phyloP scores from a whole-genome alignment of 1,284 basidiomycete genomes.

The Ganoderma meredithae region DNA sequence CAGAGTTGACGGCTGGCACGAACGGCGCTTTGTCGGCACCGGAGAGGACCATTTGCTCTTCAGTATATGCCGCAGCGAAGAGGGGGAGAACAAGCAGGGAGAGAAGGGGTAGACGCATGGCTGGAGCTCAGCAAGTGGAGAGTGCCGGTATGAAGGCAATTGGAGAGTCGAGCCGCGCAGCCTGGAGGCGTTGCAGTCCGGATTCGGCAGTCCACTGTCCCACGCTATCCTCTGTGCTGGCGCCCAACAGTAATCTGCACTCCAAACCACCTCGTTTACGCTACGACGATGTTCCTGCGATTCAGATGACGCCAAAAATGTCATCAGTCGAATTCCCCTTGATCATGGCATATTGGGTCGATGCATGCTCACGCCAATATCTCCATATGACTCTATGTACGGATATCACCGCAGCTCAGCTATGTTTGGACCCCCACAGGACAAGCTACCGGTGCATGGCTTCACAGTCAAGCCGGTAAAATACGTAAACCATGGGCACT shows the following conservation, averaged over 20 bases:
- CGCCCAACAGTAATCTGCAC: too few species aligned
- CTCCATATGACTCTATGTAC: not conserved
- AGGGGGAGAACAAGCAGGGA: conserved; percentile 43
- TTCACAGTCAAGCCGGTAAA: not conserved
- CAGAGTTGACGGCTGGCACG: conserved; percentile 37
- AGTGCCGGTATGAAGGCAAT: conserved; percentile 10
- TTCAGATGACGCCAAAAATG: not conserved
- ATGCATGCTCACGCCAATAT: not conserved
- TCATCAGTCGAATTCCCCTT: not conserved
- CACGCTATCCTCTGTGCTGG: not conserved
- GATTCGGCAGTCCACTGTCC: not conserved
- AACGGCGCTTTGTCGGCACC: conserved; percentile 32
- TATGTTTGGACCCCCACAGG: not conserved
- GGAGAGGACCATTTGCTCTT: conserved; percentile 43
- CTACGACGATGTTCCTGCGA: not conserved
- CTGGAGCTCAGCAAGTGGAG: conserved; percentile 6
- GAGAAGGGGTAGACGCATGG: conserved; percentile 42
- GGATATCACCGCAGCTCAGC: not conserved
- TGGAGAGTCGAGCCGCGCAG: not conserved
- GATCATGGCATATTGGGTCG: not conserved
- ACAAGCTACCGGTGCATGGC: not conserved
- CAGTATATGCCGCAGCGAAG: conserved; percentile 40
- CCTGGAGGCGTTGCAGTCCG: not conserved
- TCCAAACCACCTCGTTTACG: too few species aligned
- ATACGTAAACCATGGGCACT: conserved; percentile 5